Evolutionary conservation across 2,329 filamentous ascomycete genomes (phyloP), one percentile per base, ranked within the genome.

Genomic region (Fusarium nisikadoi): DNA sequence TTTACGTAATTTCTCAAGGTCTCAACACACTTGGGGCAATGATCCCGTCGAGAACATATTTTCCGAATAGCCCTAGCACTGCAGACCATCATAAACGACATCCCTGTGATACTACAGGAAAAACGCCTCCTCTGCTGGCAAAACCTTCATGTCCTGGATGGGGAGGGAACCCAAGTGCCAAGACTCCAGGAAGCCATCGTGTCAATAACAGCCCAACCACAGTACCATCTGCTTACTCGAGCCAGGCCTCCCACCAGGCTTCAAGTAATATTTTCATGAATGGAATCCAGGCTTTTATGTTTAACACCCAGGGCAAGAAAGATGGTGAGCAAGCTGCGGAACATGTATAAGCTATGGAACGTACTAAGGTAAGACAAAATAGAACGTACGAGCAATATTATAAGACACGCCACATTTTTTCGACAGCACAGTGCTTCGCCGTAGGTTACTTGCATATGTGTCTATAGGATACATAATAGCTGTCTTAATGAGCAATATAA

Each of bases 1-100:
- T 60, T 79, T 76, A 19, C 76, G 71, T 56, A 84, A 70, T 46
- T 82, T 79, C 62, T 71, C 76, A 72, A 72, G 84, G 75, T 75
- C 33, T 80, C 78, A 12, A 77, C 69, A 70, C 77, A 79, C 71
- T 84, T 83, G 47, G 91, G 91, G 76, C 95, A 95, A 67, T 90
- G 88, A 52, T 92, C 92, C 46, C 92, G 86, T 50, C 91, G 85
- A 8, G 86, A 84, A 3, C 89, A 89, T 58, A 95, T 87, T 77
- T 93, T 90, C 62, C 85, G 85, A 61, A 93, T 89, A 23, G 86
- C 88, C 65, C 91, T 90, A 20, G 92, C 87, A 79, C 91, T 89
- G 45, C 88, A 87, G 9, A 89, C 89, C 72, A 86, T 87, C 39
- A 92, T 73, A 23, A 85, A 78, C 20, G 90, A 83, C 38, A 78